phyloP scores from a whole-genome alignment of 2,329 filamentous ascomycete species.

The Cadophora malorum region DNA sequence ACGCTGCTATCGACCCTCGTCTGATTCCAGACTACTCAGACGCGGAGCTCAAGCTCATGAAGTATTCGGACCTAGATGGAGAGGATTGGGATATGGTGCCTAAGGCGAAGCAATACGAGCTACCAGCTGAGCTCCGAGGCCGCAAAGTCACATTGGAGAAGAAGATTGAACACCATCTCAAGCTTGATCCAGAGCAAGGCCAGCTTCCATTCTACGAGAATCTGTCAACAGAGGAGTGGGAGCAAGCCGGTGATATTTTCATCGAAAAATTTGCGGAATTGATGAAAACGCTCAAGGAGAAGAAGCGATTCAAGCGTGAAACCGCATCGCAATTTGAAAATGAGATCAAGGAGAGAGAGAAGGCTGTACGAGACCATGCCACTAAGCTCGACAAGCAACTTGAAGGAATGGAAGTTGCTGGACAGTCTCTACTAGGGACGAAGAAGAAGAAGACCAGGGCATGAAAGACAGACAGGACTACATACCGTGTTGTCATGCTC shows the following conservation, averaged over 20 bases:
- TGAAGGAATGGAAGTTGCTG: slow-evolving; percentile 40
- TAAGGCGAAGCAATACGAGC: slow-evolving; percentile 9
- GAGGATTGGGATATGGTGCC: slow-evolving; percentile 35
- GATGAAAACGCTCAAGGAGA: slow-evolving; percentile 36
- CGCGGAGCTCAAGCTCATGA: slow-evolving; percentile 36
- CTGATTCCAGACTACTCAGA: slow-evolving; percentile 31
- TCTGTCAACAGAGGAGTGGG: slow-evolving; percentile 43
- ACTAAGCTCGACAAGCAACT: slow-evolving; percentile 36
- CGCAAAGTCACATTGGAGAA: slow-evolving; percentile 28
- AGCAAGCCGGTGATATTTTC: slow-evolving; percentile 44
- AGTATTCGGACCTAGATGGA: slow-evolving; percentile 33
- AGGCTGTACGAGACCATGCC: slow-evolving; percentile 36
- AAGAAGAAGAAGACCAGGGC: not conserved
- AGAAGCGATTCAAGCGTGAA: slow-evolving; percentile 39
- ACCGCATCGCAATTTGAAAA: slow-evolving; percentile 38
- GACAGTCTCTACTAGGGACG: slow-evolving; percentile 26
- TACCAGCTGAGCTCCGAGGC: slow-evolving; percentile 26
- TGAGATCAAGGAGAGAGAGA: slow-evolving; percentile 40
- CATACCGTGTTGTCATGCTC: not conserved
- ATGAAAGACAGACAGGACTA: not conserved
- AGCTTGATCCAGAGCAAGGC: not conserved
- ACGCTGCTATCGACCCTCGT: not conserved
- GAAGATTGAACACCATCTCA: slow-evolving; percentile 31
- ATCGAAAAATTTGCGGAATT: slow-evolving; percentile 38
- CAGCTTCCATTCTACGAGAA: slow-evolving; percentile 35